phyloP scores from a whole-genome alignment of 345 rosid species.

The Eucalyptus pauciflora region DNA sequence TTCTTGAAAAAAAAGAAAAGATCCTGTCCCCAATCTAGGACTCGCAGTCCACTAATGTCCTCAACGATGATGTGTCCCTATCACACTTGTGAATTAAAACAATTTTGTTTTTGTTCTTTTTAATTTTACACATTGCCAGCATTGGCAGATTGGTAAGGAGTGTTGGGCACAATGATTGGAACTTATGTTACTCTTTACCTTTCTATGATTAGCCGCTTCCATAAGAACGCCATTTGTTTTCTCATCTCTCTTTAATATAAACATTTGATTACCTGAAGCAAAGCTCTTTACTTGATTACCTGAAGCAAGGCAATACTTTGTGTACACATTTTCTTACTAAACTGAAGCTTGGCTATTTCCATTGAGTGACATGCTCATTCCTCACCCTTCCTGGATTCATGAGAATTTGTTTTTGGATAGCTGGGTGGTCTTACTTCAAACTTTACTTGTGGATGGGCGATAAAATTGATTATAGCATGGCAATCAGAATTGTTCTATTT shows the following conservation, averaged over 20 bases:
- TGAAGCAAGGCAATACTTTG: background rate
- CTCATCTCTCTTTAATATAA: background rate
- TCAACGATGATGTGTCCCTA: background rate
- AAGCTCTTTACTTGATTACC: background rate
- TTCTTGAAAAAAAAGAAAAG: background rate
- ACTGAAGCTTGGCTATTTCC: background rate
- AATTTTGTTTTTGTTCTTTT: background rate
- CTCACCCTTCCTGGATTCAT: background rate
- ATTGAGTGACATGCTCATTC: background rate
- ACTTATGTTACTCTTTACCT: background rate
- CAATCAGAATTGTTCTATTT: background rate
- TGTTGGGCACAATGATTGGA: background rate
- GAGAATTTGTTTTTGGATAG: background rate
- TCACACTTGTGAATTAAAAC: background rate
- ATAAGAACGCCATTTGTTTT: background rate
- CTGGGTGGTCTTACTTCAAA: background rate
- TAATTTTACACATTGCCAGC: background rate
- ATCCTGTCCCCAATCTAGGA: background rate
- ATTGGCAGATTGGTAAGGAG: background rate
- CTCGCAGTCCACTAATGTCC: background rate
- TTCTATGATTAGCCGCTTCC: background rate
- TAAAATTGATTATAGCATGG: background rate
- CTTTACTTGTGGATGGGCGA: background rate
- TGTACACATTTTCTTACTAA: background rate
- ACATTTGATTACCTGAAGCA: background rate